Base-by-base conservation (phyloP, 495 filamentous ascomycete genomes). In the Xylaria flabelliformis region DNA sequence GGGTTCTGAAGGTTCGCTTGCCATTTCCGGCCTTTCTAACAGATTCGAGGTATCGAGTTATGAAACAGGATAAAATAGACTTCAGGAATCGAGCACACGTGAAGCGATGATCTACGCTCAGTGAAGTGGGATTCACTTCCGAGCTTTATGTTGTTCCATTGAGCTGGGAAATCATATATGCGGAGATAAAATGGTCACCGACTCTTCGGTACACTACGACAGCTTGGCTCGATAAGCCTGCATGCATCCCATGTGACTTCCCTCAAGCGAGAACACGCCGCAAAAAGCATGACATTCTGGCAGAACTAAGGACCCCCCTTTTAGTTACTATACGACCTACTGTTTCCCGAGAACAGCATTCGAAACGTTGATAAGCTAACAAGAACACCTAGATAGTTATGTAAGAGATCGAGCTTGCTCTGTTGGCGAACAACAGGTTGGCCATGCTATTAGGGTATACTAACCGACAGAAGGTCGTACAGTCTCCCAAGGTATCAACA, bases 21-120 rank as follows among this genome's bases (percentile, higher is more conserved):
- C 64, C 76, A 78, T 77, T 15, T 68, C 44, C 65, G 56, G 41
- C 13, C 9, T 42, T 58, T 44, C 64, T 59, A 41, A 21, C 8
- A 32, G 7, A 42, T 55, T 29, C 50, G 46, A 6, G 32, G n/a
- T 46, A 15, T 24, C 8, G 15, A 34, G 19, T 12, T 36, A 55
- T 12, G 41, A 51, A 26, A 10, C 39, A 17, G 17, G 19, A 61
- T 17, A 2, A 41, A 42, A 70, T 6, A 32, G 26, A 24, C 48
- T 24, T 26, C 10, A 1, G 6, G 19, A 67, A 39, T 29, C 32
- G n/a, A 17, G 19, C 42, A 21, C 13, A 15, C 26, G 26, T 7
- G 32, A 39, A 2, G 10, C 24, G 15, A 55, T n/a, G 10, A 67
- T 42, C 32, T 42, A n/a, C 34, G 0, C 3, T 46, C 2, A 13